A percentile compares a stretch with the other conserved stretches of the same genome.
These are phyloP conservation scores for Phialophora verrucosa DNA, from an alignment of 2,329 filamentous ascomycete genomes.

Conservation along the genomic window DNA sequence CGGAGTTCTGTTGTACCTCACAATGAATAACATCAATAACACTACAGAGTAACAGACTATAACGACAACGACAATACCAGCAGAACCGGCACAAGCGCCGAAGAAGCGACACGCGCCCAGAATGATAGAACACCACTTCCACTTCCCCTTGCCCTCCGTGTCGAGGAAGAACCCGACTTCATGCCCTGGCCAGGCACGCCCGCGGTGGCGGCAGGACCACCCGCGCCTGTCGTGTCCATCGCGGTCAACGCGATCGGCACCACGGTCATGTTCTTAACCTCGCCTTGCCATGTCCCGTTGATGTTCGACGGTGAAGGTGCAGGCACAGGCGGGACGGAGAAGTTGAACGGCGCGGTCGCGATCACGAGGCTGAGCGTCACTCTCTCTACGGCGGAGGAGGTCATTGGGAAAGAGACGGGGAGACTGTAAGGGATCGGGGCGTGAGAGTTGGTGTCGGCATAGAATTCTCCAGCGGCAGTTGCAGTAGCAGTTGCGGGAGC, in stretches of 20 bases:
- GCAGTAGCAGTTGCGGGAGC: neutral
- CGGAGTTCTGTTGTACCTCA: neutral
- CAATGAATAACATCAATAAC: neutral
- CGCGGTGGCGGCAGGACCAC: neutral
- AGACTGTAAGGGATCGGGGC: slow-evolving; percentile 19
- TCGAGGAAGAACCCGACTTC: neutral
- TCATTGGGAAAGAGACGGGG: slow-evolving; percentile 28
- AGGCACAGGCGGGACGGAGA: slow-evolving; percentile 4
- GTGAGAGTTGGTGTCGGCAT: neutral
- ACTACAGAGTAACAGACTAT: neutral
- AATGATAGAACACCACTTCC: neutral
- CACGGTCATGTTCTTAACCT: slow-evolving; percentile 4
- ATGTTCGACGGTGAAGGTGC: neutral
- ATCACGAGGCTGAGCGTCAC: slow-evolving; percentile 24
- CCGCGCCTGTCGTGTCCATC: neutral
- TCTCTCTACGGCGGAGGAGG: neutral
- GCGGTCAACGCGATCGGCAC: slow-evolving; percentile 1
- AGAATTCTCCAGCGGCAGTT: neutral
- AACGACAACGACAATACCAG: neutral
- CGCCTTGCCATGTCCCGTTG: neutral
- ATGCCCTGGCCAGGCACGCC: neutral
- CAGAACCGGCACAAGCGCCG: neutral
- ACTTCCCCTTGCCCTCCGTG: neutral
- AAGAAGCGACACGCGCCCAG: neutral
- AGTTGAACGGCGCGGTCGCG: slow-evolving; percentile 13